Conservation (phyloP, 2,329 filamentous ascomycete species). For the Albifimbria verrucaria region DNA sequence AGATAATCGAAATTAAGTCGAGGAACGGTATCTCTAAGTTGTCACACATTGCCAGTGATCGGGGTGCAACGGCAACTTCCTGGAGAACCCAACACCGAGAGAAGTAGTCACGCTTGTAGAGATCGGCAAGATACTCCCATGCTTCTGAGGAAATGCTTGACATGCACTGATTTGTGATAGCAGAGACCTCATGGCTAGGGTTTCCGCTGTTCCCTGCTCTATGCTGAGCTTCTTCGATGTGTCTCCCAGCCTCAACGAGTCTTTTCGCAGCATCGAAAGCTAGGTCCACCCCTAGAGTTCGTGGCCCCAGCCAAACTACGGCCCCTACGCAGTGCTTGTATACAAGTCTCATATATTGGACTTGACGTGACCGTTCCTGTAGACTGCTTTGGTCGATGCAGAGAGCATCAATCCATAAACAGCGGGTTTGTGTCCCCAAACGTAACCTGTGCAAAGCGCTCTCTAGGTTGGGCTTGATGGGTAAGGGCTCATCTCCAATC, state of each 20-base stretch:
- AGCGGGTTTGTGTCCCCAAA: not conserved
- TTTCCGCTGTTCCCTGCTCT: not conserved
- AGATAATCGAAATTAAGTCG: not conserved
- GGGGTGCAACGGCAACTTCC: not conserved
- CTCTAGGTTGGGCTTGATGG: not conserved
- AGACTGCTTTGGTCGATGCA: conserved; percentile 1
- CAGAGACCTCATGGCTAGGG: not conserved
- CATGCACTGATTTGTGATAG: too few relatives aligned
- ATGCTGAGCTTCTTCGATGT: not conserved
- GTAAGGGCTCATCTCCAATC: not conserved
- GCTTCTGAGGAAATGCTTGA: not conserved
- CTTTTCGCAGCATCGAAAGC: conserved; percentile 1
- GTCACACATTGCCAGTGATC: not conserved
- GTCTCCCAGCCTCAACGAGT: not conserved
- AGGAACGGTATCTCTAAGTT: conserved; percentile 2
- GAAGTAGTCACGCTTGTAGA: conserved; percentile 1
- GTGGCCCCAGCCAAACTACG: conserved; percentile 1
- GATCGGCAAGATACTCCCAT: not conserved
- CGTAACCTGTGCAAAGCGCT: not conserved
- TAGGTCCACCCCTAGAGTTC: not conserved
- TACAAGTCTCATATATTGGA: conserved; percentile 2
- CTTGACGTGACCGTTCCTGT: not conserved
- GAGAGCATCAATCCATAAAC: conserved; percentile 2
- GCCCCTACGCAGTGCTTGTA: not conserved
- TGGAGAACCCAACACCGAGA: not conserved